Percentiles rank a stretch among this genome's conserved stretches.
Conservation (phyloP, 768 basidiomycete genomes). For the Kwoniella bestiolae region DNA sequence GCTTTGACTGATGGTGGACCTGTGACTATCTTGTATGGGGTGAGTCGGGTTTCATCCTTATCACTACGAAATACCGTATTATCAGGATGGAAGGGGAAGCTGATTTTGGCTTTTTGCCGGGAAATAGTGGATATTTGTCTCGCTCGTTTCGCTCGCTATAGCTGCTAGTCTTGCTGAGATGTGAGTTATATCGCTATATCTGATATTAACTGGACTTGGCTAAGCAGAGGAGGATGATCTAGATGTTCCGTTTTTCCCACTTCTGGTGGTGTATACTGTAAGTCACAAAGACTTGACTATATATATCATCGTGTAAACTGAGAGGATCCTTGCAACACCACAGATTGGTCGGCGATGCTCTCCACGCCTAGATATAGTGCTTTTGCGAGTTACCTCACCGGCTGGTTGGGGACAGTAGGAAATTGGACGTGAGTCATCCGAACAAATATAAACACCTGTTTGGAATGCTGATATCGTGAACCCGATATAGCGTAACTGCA, state of each 20-base stretch:
- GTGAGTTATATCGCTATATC: slow-evolving; percentile 27
- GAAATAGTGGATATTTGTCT: slow-evolving; percentile 45
- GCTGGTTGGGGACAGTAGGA: slow-evolving; percentile 71
- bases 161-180: slow-evolving; percentile 50
- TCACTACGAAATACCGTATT: too few relatives aligned
- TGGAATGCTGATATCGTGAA: background rate
- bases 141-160: slow-evolving; percentile 40
- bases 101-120: background rate
- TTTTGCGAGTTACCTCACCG: slow-evolving; percentile 68
- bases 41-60: slow-evolving; percentile 20
- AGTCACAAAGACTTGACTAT: too few relatives aligned
- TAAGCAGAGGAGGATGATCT: too few relatives aligned
- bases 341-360: slow-evolving; percentile 68
- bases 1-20: slow-evolving; percentile 53
- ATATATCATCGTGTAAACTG: too few relatives aligned
- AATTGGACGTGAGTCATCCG: slow-evolving; percentile 64
- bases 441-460: background rate
- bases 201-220: too few relatives aligned
- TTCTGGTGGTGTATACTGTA: slow-evolving; percentile 53
- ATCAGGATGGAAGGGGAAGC: background rate
- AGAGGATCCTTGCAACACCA: too few relatives aligned
- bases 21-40: slow-evolving; percentile 50
- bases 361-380: slow-evolving; percentile 64
- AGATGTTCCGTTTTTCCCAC: slow-evolving; percentile 54
- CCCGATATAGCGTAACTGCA: slow-evolving; percentile 60